These are phyloP conservation scores for Nidula microcarpa DNA, from an alignment of 768 basidiomycete genomes.

Conservation along the genomic window DNA sequence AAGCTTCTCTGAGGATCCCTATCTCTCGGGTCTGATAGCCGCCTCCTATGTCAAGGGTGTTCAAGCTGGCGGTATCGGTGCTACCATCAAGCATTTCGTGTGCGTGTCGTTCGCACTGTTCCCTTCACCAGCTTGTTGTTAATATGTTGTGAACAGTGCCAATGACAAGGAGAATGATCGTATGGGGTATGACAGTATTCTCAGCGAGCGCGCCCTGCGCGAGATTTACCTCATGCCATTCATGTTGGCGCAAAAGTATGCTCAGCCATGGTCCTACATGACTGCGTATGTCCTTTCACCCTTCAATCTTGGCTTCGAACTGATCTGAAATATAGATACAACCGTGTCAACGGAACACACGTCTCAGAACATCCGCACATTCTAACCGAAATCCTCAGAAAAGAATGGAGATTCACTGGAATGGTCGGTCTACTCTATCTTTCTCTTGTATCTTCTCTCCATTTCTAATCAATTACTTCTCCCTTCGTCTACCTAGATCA, in stretches of 20 bases:
- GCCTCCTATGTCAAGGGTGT: slow-evolving; percentile 75
- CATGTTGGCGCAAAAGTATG: slow-evolving; percentile 66
- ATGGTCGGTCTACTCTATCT: slow-evolving; percentile 27
- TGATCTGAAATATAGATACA: slow-evolving; percentile 40
- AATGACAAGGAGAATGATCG: slow-evolving; percentile 85
- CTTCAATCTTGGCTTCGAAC: not conserved
- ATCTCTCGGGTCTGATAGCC: slow-evolving; percentile 66
- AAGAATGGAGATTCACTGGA: slow-evolving; percentile 75
- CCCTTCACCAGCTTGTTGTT: not conserved
- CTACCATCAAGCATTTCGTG: slow-evolving; percentile 82
- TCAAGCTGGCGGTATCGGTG: slow-evolving; percentile 72
- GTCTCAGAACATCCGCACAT: slow-evolving; percentile 62
- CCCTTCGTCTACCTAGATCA: slow-evolving; percentile 34
- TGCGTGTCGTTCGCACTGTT: slow-evolving; percentile 19
- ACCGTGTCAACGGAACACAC: slow-evolving; percentile 76
- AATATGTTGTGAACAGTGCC: slow-evolving; percentile 32
- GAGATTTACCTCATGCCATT: slow-evolving; percentile 78
- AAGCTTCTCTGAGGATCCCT: slow-evolving; percentile 77
- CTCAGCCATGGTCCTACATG: slow-evolving; percentile 69
- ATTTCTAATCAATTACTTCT: not conserved
- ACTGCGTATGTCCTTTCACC: slow-evolving; percentile 47
- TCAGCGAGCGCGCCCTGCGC: slow-evolving; percentile 64
- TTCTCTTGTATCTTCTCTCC: not conserved
- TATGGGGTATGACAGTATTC: slow-evolving; percentile 61
- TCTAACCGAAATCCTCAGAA: slow-evolving; percentile 54